Evolutionary conservation across 345 rosid genomes (phyloP).

Genomic region (Barbarea vulgaris): DNA sequence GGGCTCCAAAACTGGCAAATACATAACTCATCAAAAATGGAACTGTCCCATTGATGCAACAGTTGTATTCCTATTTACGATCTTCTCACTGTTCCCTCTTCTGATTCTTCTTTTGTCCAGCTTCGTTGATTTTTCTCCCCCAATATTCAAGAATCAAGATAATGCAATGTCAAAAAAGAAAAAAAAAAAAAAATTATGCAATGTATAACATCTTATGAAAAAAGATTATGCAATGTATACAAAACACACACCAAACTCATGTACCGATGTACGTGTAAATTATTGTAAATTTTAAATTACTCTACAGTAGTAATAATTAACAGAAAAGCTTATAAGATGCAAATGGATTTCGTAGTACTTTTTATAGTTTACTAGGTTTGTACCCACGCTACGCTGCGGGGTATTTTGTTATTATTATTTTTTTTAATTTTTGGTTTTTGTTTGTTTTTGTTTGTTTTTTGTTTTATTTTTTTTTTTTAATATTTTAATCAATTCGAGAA

Average conservation of each 20-base stretch:
- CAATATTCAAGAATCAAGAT: neutral
- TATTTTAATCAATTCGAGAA: too few relatives aligned
- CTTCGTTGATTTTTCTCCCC: conserved; percentile 17
- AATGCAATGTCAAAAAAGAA: too few relatives aligned
- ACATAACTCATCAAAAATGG: conserved; percentile 33
- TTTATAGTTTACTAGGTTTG: too few relatives aligned
- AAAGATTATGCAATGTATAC: neutral
- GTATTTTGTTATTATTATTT: too few relatives aligned
- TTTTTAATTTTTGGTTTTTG: too few relatives aligned
- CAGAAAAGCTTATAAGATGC: neutral
- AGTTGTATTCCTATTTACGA: conserved; percentile 38
- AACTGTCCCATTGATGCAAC: conserved; percentile 44
- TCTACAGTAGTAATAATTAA: neutral
- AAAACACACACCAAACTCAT: neutral
- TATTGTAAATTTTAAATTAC: neutral
- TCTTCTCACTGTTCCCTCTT: conserved; percentile 37
- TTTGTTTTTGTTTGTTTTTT: too few relatives aligned
- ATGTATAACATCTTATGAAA: too few relatives aligned
- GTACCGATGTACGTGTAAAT: neutral
- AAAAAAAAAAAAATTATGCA: too few relatives aligned
- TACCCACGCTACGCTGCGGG: too few relatives aligned
- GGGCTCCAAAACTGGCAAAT: conserved; percentile 44
- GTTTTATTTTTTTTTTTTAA: too few relatives aligned
- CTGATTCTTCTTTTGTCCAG: conserved; percentile 20
- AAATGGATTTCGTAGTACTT: neutral